Evolutionary conservation across 495 filamentous ascomycete species (phyloP), one percentile per base, ranked within the genome.

Genomic region (Penicillium coffeae): DNA sequence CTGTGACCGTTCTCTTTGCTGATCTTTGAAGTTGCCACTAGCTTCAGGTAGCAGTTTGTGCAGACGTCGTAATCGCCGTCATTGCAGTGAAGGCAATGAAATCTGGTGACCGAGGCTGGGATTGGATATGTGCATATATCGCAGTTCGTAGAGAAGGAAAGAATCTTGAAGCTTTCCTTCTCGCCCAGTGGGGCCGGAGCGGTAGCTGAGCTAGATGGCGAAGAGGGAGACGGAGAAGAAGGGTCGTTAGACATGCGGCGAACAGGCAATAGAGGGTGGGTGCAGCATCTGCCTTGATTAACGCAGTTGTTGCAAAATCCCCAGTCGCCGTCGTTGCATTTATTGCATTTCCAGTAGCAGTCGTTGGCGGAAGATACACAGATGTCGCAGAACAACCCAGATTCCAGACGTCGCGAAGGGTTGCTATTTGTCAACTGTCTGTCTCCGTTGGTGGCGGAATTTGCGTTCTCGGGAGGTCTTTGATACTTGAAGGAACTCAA

Each of bases 291-390:
- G 10, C 84, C 87, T 63, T 81, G 81, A 38, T 88, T 88, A 21
- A 95, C 88, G 59, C 90, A 96, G 47, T 66, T 59, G 50, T 85
- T 85, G 68, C 90, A 96, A 57, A 88, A 95, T 1, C 90, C 90
- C 90, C 90, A 96, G 57, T 90, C 89, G 20, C 87, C 90, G 45
- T 91, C 84, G 56, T 95, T 94, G 66, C 90, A 96, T 32, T 72
- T 54, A 45, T 81, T 79, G 64, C 90, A 96, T 48, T 85, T 80
- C 90, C 89, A 96, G 60, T 84, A 90, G 60, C 85, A 88, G 18
- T 83, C 76, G 50, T 93, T 89, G 0, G 88, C 73, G 64, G 78
- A 83, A 0, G 77, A 72, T n/a, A 73, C 66, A 58, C 90, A 96
- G 34, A 78, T 75, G 20, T 81, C 77, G 66, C 90, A 96, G 64